Base-by-base conservation (phyloP, 1,284 basidiomycete genomes). In the Phylloporus sp. region DNA sequence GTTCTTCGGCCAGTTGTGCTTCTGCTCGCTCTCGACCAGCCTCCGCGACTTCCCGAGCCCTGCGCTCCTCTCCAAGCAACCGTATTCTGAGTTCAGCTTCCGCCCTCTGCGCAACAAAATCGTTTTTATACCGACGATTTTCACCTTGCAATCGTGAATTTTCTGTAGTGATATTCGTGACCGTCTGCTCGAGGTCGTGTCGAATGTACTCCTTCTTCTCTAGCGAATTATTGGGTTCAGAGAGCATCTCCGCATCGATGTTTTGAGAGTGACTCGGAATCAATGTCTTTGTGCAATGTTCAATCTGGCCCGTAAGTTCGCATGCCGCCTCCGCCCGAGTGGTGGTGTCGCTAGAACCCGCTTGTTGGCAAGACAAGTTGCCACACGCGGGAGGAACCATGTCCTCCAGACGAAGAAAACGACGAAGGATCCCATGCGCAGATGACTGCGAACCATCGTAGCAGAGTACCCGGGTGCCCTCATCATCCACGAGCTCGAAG, bases 381-480 rank as follows among this genome's bases (percentile, higher is more conserved):
- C 34, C 34, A 10, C 15, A 15, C 15, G 34, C 10, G 34, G 34
- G 76, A 64, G 37, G 68, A 7, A 69, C 40, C 20, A 70, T 55
- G 1, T 74, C 68, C 11, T 58, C 60, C n/a, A 72, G 75, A 42
- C 62, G 29, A 31, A 79, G 60, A 34, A 82, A 62, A 49, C 68
- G 58, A 29, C 70, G 67, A n/a, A 82, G 61, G 26, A 80, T 73
- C 11, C 60, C 61, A 10, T 74, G 69, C 6, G 76, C 77, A 2
- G 77, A 77, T 26, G 70, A 67, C 13, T 47, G 53, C 11, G 75
- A 76, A 34, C 73, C 70, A 40, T 79, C 72, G 52, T 81, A 76
- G 18, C 72, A 69, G 26, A 76, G 46, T 52, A 82, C 64, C 39
- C 68, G 74, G 8, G 79, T 80, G 13, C 80, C 80, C 52, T 77